A percentile compares a stretch with the other conserved stretches of the same genome.
Evolutionary conservation across 352 stramenopile genomes (phyloP).

Genomic region (Blastocystis sp.): DNA sequence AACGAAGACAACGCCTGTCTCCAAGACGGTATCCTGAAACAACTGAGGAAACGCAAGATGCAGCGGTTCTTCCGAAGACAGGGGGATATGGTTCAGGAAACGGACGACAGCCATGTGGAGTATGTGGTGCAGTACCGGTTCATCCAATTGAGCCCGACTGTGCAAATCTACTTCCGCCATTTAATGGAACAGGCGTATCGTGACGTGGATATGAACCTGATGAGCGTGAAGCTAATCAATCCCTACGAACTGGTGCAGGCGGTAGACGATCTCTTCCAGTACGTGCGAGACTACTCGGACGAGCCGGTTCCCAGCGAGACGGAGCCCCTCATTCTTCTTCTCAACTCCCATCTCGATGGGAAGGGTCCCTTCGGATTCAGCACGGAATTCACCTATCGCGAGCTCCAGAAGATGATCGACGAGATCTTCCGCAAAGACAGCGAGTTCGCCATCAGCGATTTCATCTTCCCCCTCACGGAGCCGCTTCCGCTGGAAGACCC

Average conservation of each 20-base stretch:
- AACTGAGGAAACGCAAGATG: conserved; percentile 18
- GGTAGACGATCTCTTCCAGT: conserved; percentile 16
- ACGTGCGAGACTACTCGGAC: background rate
- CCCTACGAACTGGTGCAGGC: conserved; percentile 10
- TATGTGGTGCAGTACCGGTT: conserved; percentile 38
- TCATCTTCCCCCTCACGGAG: conserved; percentile 49
- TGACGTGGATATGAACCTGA: conserved; percentile 36
- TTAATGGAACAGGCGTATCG: background rate
- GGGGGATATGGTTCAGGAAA: conserved; percentile 3
- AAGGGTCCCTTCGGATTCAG: background rate
- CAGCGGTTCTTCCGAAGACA: conserved; percentile 29
- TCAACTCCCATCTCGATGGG: background rate
- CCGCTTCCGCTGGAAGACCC: background rate
- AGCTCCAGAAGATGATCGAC: conserved; percentile 50
- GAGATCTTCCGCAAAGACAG: conserved; percentile 27
- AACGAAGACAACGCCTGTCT: background rate
- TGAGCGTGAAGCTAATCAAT: conserved; percentile 39
- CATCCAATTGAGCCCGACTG: conserved; percentile 8
- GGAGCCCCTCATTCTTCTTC: conserved; percentile 7
- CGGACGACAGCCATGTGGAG: background rate
- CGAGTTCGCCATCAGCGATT: conserved; percentile 49
- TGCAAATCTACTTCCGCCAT: conserved; percentile 13
- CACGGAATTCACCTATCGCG: conserved; percentile 29
- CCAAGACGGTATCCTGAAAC: conserved; percentile 15
- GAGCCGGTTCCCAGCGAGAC: background rate